Conservation (phyloP, 2,329 filamentous ascomycete species). For the Paraphoma sp. region DNA sequence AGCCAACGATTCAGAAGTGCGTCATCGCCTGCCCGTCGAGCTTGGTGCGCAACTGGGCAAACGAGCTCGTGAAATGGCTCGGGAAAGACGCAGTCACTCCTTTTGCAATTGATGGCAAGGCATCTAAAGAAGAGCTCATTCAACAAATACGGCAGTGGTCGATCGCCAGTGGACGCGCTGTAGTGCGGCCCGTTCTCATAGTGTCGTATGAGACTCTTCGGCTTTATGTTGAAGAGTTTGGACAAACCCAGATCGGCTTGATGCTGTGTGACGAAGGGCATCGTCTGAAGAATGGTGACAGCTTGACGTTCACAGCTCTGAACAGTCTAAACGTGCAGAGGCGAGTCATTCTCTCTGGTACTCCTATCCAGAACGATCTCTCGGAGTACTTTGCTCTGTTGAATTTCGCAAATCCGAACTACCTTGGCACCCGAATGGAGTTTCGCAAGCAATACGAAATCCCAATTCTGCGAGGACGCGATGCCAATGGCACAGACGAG, state of each 20-base stretch:
- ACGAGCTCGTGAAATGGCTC: slow-evolving; percentile 95
- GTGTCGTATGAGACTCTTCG: slow-evolving; percentile 97
- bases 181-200: slow-evolving; percentile 92
- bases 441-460: slow-evolving; percentile 95
- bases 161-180: slow-evolving; percentile 84
- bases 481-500: slow-evolving; percentile 84
- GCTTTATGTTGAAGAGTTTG: slow-evolving; percentile 88
- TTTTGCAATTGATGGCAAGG: slow-evolving; percentile 97
- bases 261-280: slow-evolving; percentile 97
- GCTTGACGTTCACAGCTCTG: slow-evolving; percentile 89
- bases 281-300: slow-evolving; percentile 94
- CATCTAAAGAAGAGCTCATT: slow-evolving; percentile 89
- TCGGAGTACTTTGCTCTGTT: slow-evolving; percentile 96
- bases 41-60: slow-evolving; percentile 97
- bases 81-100: slow-evolving; percentile 88
- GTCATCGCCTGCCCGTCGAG: slow-evolving; percentile 97
- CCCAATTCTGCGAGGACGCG: slow-evolving; percentile 88
- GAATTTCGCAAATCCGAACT: slow-evolving; percentile 93
- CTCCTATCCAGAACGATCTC: slow-evolving; percentile 97
- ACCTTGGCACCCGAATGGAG: slow-evolving; percentile 86
- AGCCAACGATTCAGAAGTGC: slow-evolving; percentile 91
- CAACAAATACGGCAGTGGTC: slow-evolving; percentile 94
- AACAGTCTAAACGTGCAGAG: slow-evolving; percentile 89
- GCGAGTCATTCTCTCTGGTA: slow-evolving; percentile 93
- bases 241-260: slow-evolving; percentile 86